Evolutionary conservation across 164 flowering plant species (phyloP), one percentile per base, ranked within the genome.

Genomic region (Umbellularia californica): DNA sequence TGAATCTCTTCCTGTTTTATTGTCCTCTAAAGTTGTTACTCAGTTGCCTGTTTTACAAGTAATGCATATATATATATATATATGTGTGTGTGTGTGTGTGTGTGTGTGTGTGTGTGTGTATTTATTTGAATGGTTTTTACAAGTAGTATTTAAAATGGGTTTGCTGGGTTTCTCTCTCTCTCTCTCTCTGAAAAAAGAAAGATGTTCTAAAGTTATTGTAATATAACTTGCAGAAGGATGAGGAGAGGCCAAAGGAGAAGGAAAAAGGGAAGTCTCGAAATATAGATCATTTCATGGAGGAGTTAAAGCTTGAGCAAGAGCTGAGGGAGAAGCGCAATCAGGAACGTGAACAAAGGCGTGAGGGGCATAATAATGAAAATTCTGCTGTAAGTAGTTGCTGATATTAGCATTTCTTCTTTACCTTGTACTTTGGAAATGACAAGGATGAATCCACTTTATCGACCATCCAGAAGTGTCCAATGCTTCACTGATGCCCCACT

Each of bases 251-350:
- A 55, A 95, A 83, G 87, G 98, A 95, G 72, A 95, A 81, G 80
- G 99, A 93, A 24, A 95, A 89, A 74, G 98, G 95, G 52, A 96
- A 90, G 79, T 74, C 95, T 51, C 77, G 99, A 73, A 94, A 94
- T 78, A 96, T 96, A 70, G 99, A 96, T 85, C 83, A 91, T 81
- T 96, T 92, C 74, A 92, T 96, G 98, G 99, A 95, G 85, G 99
- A 96, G 82, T 76, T 94, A 80, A 96, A 94, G 89, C 90, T 85
- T 78, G 99, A 96, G 81, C 97, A 96, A 77, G 98, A 96, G 79
- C 77, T 92, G 90, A 88, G 99, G 82, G 99, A 94, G 79, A 92
- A 86, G 77, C 85, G 98, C 67, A 90, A 92, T 82, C 99, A 93
- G 75, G 99, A 95, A 10, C 97, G 97, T 74, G 99, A 90, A 73